Evolutionary conservation across 805 yeast species (phyloP).

Genomic region (Candida ponderosae): DNA sequence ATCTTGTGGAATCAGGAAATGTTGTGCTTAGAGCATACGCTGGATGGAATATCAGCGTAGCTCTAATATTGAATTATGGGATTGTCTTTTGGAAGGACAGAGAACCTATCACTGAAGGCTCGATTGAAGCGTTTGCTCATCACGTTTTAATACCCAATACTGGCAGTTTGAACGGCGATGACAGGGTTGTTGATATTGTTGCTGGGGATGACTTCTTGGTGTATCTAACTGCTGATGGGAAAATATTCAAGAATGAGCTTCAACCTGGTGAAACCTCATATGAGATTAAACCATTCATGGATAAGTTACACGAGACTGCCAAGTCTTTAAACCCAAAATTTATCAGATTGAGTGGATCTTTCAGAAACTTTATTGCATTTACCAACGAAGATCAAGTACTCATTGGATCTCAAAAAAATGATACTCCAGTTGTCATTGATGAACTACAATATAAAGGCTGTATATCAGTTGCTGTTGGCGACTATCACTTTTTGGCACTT

Average conservation of each 20-base stretch:
- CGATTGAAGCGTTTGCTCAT: constrained; percentile 27
- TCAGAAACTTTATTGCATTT: constrained; percentile 45
- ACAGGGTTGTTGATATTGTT: constrained; percentile 42
- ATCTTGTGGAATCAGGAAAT: constrained; percentile 18
- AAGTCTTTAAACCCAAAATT: constrained; percentile 25
- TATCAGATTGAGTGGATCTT: constrained; percentile 48
- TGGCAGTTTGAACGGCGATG: constrained; percentile 21
- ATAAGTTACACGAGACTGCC: constrained; percentile 20
- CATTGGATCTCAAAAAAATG: constrained; percentile 3
- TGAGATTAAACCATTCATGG: constrained; percentile 23
- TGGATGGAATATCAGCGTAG: constrained; percentile 61
- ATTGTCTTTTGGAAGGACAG: constrained; percentile 49
- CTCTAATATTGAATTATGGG: constrained; percentile 41
- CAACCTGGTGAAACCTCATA: constrained; percentile 12
- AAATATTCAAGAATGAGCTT: constrained; percentile 16
- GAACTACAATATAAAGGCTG: constrained; percentile 41
- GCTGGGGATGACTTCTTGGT: constrained; percentile 47
- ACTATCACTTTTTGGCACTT: constrained; percentile 63
- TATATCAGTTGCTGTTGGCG: constrained; percentile 58
- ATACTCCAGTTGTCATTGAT: constrained; percentile 15
- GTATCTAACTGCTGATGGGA: constrained; percentile 39
- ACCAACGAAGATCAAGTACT: constrained; percentile 34
- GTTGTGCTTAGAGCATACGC: constrained; percentile 43
- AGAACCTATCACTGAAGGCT: constrained; percentile 20
- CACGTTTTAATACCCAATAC: constrained; percentile 35